Conservation (phyloP, 805 yeast species). For the Metschnikowia borealis region DNA sequence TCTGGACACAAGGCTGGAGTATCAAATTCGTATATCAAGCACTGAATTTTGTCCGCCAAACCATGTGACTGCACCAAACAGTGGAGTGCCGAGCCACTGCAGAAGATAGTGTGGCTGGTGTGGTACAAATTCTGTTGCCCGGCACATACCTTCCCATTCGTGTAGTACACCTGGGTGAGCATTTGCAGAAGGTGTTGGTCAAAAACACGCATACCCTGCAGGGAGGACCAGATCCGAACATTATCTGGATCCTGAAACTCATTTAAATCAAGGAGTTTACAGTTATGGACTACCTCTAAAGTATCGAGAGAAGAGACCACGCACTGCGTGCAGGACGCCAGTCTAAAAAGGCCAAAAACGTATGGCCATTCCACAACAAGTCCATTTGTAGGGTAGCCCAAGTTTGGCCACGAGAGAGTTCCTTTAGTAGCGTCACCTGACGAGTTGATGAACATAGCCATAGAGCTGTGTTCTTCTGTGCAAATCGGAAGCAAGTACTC, state of each 20-base stretch:
- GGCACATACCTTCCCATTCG: not conserved
- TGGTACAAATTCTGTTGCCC: conserved; percentile 5
- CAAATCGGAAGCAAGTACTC: conserved; percentile 33
- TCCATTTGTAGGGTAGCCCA: conserved; percentile 35
- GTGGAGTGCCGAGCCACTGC: conserved; percentile 3
- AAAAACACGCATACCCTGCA: conserved; percentile 4
- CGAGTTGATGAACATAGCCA: conserved; percentile 39
- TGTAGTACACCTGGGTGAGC: conserved; percentile 3
- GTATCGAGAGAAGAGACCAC: conserved; percentile 24
- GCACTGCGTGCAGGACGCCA: conserved; percentile 10
- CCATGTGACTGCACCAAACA: conserved; percentile 1
- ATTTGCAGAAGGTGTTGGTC: conserved; percentile 11
- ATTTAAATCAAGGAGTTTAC: not conserved
- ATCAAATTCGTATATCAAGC: not conserved
- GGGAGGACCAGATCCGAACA: not conserved
- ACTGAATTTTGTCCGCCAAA: not conserved
- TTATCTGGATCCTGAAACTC: not conserved
- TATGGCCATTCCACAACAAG: conserved; percentile 35
- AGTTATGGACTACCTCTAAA: conserved; percentile 16
- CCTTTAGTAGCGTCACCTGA: conserved; percentile 41
- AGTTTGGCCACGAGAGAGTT: conserved; percentile 34
- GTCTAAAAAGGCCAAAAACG: conserved; percentile 27
- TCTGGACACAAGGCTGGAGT: not conserved
- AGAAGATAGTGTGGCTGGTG: conserved; percentile 5
- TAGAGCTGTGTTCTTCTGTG: conserved; percentile 30